phyloP scores from a whole-genome alignment of 164 flowering plant genomes.

The Aristolochia fimbriata region DNA sequence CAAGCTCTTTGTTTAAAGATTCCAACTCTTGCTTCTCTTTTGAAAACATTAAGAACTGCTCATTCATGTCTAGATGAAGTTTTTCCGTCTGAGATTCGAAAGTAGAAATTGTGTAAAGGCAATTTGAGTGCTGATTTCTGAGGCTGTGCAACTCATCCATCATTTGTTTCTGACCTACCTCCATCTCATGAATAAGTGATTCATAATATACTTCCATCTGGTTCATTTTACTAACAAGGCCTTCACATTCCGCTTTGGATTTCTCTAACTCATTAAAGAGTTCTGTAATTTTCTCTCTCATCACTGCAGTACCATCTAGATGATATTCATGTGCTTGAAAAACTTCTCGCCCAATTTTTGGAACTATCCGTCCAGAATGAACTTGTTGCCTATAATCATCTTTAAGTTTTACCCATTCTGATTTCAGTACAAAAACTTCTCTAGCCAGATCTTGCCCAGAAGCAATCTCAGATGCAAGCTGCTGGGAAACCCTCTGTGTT shows the following conservation, averaged over 20 bases:
- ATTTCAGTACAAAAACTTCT: conserved; percentile 53
- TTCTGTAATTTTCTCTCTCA: too few species aligned
- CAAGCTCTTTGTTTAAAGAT: conserved; percentile 64
- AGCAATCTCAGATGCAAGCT: conserved; percentile 57
- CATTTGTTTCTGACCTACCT: conserved; percentile 86
- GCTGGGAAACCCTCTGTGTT: conserved; percentile 43
- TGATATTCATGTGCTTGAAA: conserved; percentile 24
- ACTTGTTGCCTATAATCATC: conserved; percentile 39
- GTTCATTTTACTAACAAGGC: conserved; percentile 62
- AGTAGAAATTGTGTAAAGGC: conserved; percentile 57
- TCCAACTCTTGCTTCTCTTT: conserved; percentile 51
- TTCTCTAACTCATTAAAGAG: conserved; percentile 72
- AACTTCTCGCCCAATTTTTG: conserved; percentile 16
- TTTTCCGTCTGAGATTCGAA: conserved; percentile 64
- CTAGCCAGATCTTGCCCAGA: conserved; percentile 56
- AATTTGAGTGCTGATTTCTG: conserved; percentile 70
- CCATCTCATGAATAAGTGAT: conserved; percentile 87
- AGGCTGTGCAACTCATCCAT: conserved; percentile 75
- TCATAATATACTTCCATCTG: conserved; percentile 98
- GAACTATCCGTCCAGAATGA: conserved; percentile 19
- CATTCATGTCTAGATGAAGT: conserved; percentile 51
- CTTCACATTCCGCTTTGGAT: conserved; percentile 61
- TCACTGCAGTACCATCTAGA: conserved; percentile 23
- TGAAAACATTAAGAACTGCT: conserved; percentile 37
- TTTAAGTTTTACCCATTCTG: conserved; percentile 62